Evolutionary conservation across 768 basidiomycete genomes (phyloP).

Genomic region (Pulveroboletus sp.): DNA sequence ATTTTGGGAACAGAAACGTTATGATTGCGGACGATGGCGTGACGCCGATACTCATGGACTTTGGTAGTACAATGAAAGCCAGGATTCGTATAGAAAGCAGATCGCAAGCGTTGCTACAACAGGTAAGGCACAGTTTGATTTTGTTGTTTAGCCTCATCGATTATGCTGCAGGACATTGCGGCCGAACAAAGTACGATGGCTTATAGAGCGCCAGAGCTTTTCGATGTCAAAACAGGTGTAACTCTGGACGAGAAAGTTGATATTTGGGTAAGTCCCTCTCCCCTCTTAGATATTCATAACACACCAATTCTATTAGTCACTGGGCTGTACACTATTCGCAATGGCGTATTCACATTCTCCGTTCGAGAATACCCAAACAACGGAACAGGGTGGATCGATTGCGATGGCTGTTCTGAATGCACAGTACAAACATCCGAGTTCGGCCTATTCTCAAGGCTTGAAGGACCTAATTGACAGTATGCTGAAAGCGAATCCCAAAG

Average conservation of each 20-base stretch:
- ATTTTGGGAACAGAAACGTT: conserved; percentile 62
- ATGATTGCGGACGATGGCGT: conserved; percentile 92
- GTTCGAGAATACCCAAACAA: conserved; percentile 90
- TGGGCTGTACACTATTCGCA: conserved; percentile 93
- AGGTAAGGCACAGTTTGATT: conserved; percentile 46
- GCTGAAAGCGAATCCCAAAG: conserved; percentile 78
- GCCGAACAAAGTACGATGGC: conserved; percentile 99
- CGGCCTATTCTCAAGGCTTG: conserved; percentile 83
- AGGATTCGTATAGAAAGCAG: conserved; percentile 79
- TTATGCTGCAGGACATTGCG: conserved; percentile 72
- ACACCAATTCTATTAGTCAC: conserved; percentile 56
- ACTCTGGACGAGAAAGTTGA: conserved; percentile 92
- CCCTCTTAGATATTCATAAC: not conserved
- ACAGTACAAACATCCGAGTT: conserved; percentile 85
- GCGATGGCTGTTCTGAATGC: conserved; percentile 97
- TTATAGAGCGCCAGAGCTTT: conserved; percentile 95
- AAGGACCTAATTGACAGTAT: conserved; percentile 79
- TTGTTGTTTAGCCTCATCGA: not conserved
- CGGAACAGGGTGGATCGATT: conserved; percentile 93
- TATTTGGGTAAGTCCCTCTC: conserved; percentile 70
- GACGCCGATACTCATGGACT: conserved; percentile 94
- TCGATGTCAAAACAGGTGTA: conserved; percentile 92
- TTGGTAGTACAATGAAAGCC: conserved; percentile 89
- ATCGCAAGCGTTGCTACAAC: conserved; percentile 84
- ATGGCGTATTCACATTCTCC: conserved; percentile 95